Evolutionary conservation across 1,139 yeast species (phyloP).

Genomic region (Candida dubliniensis): DNA sequence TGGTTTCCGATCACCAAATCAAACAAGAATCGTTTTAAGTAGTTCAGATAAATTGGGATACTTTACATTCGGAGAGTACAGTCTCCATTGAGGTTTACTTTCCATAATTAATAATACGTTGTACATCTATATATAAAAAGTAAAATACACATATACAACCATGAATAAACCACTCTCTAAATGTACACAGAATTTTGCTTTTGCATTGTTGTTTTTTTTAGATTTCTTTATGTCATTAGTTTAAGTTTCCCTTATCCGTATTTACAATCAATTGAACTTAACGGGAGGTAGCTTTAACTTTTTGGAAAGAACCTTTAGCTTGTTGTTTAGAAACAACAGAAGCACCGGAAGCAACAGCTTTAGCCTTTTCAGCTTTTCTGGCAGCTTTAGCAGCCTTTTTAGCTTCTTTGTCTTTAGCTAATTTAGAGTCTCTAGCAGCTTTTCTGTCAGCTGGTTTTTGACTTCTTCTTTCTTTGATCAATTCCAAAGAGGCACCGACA

Average conservation of each 20-base stretch:
- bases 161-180: constrained; percentile 10
- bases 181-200: constrained; percentile 12
- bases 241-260: constrained; percentile 1
- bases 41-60: constrained; percentile 18
- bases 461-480: constrained; percentile 96
- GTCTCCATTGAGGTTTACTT: constrained; percentile 13
- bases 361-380: constrained; percentile 94
- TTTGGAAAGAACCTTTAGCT: constrained; percentile 94
- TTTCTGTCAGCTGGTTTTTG: constrained; percentile 97
- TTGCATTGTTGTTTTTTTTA: constrained; percentile 10
- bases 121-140: constrained; percentile 11
- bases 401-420: constrained; percentile 91
- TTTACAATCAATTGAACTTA: constrained; percentile 39
- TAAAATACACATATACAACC: constrained; percentile 9
- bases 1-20: constrained; percentile 26
- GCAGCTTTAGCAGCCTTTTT: constrained; percentile 91
- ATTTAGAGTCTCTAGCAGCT: constrained; percentile 93
- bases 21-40: constrained; percentile 31
- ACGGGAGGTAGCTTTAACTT: constrained; percentile 96
- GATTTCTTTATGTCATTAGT: neutral
- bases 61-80: constrained; percentile 40
- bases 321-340: constrained; percentile 74
- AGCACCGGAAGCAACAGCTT: constrained; percentile 72
- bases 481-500: constrained; percentile 98
- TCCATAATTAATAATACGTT: constrained; percentile 5